These are phyloP conservation scores for Colletotrichum somersetense DNA, from an alignment of 2,329 filamentous ascomycete species.

Conservation along the genomic window DNA sequence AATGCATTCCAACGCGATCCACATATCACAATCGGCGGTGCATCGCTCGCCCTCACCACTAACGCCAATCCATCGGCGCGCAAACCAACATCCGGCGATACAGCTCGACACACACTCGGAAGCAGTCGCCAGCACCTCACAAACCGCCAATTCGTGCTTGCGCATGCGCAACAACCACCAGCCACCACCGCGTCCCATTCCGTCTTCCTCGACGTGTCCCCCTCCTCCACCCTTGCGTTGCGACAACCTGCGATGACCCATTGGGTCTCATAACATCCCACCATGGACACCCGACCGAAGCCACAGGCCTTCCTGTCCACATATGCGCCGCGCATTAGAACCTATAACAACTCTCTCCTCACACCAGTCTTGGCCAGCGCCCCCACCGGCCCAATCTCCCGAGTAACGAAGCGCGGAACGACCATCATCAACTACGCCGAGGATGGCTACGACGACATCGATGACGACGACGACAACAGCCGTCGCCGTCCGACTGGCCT, in stretches of 20 bases:
- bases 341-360: conserved; percentile 91
- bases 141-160: conserved; percentile 11
- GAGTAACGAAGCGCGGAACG: conserved; percentile 97
- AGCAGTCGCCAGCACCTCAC: not conserved
- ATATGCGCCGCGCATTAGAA: conserved; percentile 90
- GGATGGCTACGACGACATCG: conserved; percentile 88
- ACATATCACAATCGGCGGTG: conserved; percentile 32
- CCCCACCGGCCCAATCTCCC: conserved; percentile 74
- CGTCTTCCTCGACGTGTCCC: conserved; percentile 23
- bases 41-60: conserved; percentile 29
- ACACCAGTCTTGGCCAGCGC: conserved; percentile 83
- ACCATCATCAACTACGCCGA: conserved; percentile 98
- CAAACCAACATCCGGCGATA: conserved; percentile 3
- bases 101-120: not conserved
- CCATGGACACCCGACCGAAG: conserved; percentile 63
- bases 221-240: conserved; percentile 23
- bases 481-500: conserved; percentile 86
- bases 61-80: conserved; percentile 20
- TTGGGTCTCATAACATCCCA: conserved; percentile 37
- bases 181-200: not conserved
- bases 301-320: conserved; percentile 92
- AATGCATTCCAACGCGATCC: conserved; percentile 41
- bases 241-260: conserved; percentile 40
- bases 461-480: conserved; percentile 79
- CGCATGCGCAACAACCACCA: conserved; percentile 10